Base-by-base conservation (phyloP, 2,329 filamentous ascomycete species). In the Trichophyton simii region DNA sequence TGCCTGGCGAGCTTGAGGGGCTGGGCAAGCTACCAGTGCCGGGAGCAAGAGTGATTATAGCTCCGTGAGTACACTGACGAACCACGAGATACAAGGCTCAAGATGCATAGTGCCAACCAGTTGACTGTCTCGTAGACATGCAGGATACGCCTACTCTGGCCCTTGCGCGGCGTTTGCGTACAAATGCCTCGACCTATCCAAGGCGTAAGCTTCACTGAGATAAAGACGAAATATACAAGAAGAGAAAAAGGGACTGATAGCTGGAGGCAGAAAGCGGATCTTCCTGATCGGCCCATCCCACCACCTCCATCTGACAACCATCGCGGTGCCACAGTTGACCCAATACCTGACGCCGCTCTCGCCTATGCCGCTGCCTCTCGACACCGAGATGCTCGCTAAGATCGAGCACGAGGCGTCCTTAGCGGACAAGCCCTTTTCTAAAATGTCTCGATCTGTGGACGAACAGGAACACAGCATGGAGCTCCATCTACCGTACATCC, bases 211-310 rank as follows among this genome's bases (percentile, higher is more conserved):
- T 59, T 38, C 34, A 38, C 34, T 13, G 34, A 31, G 28, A 31
- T 1, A 7, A 7, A 31, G 28, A 31, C 6, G 28, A 34, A n/a
- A n/a, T 3, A 3, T 3, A 3, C 3, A 8, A 48, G 44, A 48
- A 5, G 18, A 48, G 11, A 54, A 8, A 22, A 2, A 18, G 3
- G 31, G 50, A 54, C 22, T 31, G 34, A 31, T 38, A n/a, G 3
- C 15, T 44, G 34, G 61, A 42, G 15, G 50, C 66, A 87, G 84
- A 25, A 95, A 95, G 75, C 87, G 91, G 2, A 83, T 99, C 65
- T 97, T 99, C 71, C 79, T 99, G 48, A 83, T 99, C 15, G 94
- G 94, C 0, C 94, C 94, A 1, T 96, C 92, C 0, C 94, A 99
- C 70, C 90, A 92, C 57, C 85, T 88, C 73, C 88, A 89, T 65